Percentiles rank a stretch among this genome's conserved stretches.
phyloP scores from a whole-genome alignment of 1,284 basidiomycete genomes.

The Phellopilus nigrolimitatus region DNA sequence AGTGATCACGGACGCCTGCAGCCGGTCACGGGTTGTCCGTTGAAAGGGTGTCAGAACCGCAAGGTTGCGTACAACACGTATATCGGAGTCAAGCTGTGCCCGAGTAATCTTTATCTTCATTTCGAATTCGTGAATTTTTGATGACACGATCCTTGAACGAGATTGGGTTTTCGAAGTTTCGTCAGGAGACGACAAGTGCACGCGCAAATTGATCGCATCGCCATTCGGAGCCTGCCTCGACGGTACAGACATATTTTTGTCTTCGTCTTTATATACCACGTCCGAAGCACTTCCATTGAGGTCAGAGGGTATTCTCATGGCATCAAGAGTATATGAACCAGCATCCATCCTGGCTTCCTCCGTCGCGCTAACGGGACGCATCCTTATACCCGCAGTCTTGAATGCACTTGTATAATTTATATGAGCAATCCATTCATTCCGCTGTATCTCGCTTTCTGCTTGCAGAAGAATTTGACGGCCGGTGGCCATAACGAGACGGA shows the following conservation, averaged over 20 bases:
- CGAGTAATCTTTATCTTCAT: conserved; percentile 52
- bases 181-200: conserved; percentile 21
- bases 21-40: conserved; percentile 71
- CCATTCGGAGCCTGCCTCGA: neutral
- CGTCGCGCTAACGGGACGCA: conserved; percentile 71
- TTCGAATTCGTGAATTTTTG: conserved; percentile 64
- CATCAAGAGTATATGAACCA: conserved; percentile 28
- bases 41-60: conserved; percentile 85
- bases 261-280: neutral
- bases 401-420: conserved; percentile 96
- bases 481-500: conserved; percentile 75
- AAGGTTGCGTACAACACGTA: conserved; percentile 79
- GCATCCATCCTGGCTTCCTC: conserved; percentile 37
- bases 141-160: conserved; percentile 54
- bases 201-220: neutral
- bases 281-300: conserved; percentile 14
- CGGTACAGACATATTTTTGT: neutral
- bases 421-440: conserved; percentile 88
- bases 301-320: conserved; percentile 21
- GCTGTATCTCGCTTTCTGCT: conserved; percentile 64
- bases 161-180: conserved; percentile 37
- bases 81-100: conserved; percentile 61
- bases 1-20: conserved; percentile 59
- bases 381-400: conserved; percentile 80
- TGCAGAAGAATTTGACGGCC: conserved; percentile 83